Percentiles rank a stretch among this genome's conserved stretches.
phyloP scores from a whole-genome alignment of 495 filamentous ascomycete species.

The Thermothielavioides terrestris region DNA sequence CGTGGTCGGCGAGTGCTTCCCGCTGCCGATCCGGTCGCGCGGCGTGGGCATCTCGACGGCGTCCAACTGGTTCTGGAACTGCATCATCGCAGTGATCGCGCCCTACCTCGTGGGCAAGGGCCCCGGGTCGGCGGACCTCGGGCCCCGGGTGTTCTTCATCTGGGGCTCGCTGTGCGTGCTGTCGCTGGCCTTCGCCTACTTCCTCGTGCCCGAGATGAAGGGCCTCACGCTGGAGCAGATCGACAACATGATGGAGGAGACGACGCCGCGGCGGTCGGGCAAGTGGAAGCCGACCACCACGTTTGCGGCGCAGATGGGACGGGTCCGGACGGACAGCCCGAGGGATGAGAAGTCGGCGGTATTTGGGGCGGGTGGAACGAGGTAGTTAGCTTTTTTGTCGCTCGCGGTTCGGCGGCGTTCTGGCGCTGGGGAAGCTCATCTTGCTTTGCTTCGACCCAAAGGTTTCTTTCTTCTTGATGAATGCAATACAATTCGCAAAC shows the following conservation, averaged over 20 bases:
- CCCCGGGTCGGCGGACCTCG: conserved; percentile 58
- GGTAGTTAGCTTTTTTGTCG: too few relatives aligned
- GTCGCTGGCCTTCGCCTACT: conserved; percentile 62
- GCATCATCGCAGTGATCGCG: conserved; percentile 60
- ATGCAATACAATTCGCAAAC: too few relatives aligned
- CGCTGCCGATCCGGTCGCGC: conserved; percentile 70
- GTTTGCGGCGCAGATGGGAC: conserved; percentile 46
- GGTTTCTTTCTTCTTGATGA: too few relatives aligned
- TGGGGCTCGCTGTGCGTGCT: conserved; percentile 60
- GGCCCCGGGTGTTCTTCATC: conserved; percentile 67
- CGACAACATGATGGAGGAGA: conserved; percentile 80
- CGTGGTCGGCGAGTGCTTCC: conserved; percentile 78
- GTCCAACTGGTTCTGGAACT: conserved; percentile 85
- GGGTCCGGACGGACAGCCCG: background rate
- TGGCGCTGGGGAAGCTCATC: background rate
- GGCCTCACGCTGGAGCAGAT: conserved; percentile 81
- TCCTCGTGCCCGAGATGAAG: conserved; percentile 78
- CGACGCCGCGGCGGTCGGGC: conserved; percentile 52
- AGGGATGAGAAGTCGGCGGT: background rate
- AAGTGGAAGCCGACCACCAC: conserved; percentile 64
- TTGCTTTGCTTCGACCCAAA: too few relatives aligned
- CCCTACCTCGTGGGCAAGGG: conserved; percentile 64
- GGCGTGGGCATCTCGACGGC: conserved; percentile 74
- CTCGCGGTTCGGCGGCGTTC: background rate
- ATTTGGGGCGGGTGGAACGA: background rate